Evolutionary conservation across 352 stramenopile species (phyloP), one percentile per base, ranked within the genome.

Genomic region (Globisporangium uncinulatum): DNA sequence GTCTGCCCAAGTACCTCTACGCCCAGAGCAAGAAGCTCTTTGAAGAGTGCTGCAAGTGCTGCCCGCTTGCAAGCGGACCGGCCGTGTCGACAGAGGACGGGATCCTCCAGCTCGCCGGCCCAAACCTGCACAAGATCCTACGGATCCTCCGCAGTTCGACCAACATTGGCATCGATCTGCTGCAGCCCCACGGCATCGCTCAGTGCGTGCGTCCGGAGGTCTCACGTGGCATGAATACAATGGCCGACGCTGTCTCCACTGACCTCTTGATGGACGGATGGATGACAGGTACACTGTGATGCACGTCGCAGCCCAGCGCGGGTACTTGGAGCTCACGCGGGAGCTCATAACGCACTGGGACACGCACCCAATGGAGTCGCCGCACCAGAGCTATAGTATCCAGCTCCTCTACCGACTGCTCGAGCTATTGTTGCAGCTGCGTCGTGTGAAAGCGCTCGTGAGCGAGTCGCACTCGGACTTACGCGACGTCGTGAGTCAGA

Each of bases 1-100:
- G 65, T 14, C 58, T 73, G 32, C 69, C 78, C 10, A 59, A 84
- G n/a, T 73, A 85, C 51, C 64, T 87, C 0, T 63, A 59, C 5
- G 56, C 67, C 42, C 80, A 88, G 56, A 84, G 72, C 61, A 91
- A 88, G 53, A 73, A 74, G 21, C 66, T 92, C 3, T 92, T 87
- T 52, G 76, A 89, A 8, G 80, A 92, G 57, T 92, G 83, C 56
- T 85, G 80, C 56, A 78, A 81, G 59, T 89, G 80, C 37, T 71
- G 61, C 1, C 78, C 76, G 11, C 64, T 91, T 5, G 65, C 76
- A 4, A 69, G 78, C 41, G 80, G 83, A 0, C 76, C 79, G 0
- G 70, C 60, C 5, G 69, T 69, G 31, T 87, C 71, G 1, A 24
- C 14, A 4, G 69, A 83, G n/a, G 79, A 78, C 24, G 78, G 83